Evolutionary conservation across 805 yeast species (phyloP).

Genomic region (Komagataella populi): DNA sequence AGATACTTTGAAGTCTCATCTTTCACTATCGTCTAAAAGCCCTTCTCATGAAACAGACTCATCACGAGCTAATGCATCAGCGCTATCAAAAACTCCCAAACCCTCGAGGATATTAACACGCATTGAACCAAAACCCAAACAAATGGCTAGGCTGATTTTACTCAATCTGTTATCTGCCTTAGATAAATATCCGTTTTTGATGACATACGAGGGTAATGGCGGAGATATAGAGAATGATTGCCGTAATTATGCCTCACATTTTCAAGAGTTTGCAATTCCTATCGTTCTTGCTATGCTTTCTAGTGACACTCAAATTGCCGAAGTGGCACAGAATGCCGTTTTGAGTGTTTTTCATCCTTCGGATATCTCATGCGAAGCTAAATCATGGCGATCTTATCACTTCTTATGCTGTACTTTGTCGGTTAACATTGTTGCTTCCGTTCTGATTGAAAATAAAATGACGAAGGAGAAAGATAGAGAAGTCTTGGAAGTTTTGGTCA

Average conservation of each 20-base stretch:
- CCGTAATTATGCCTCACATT: background rate
- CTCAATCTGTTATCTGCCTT: background rate
- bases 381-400: background rate
- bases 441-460: background rate
- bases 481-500: constrained; percentile 23
- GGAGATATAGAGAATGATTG: background rate
- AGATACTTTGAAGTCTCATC: background rate
- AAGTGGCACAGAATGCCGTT: background rate
- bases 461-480: constrained; percentile 12
- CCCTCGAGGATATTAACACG: background rate
- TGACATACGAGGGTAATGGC: background rate
- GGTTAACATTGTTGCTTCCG: background rate
- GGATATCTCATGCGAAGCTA: background rate
- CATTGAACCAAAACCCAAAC: background rate
- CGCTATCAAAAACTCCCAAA: background rate
- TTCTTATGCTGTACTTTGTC: background rate
- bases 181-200: background rate
- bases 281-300: background rate
- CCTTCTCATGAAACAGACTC: background rate
- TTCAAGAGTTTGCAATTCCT: background rate
- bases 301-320: background rate
- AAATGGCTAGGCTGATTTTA: background rate
- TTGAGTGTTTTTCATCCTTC: background rate
- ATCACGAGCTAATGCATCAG: background rate
- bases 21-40: background rate